These are phyloP conservation scores for Beauveria bassiana DNA, from an alignment of 2,329 filamentous ascomycete species.

Conservation along the genomic window DNA sequence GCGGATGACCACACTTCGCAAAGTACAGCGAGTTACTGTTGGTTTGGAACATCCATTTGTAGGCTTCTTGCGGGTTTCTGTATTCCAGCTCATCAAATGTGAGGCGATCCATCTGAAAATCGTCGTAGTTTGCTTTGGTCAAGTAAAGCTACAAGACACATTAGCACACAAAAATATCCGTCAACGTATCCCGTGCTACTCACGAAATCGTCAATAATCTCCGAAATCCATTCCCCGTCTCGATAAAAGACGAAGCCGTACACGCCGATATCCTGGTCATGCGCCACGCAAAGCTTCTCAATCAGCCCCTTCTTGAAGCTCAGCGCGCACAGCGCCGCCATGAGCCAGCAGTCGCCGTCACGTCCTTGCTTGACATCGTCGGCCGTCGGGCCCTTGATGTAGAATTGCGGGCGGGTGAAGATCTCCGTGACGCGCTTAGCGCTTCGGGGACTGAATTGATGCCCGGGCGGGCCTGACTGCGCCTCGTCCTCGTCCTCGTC, in stretches of 20 bases:
- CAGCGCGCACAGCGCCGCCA: constrained; percentile 71
- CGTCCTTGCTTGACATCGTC: constrained; percentile 73
- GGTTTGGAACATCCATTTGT: constrained; percentile 63
- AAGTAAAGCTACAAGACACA: constrained; percentile 34
- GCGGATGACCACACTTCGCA: constrained; percentile 63
- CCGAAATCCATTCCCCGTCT: constrained; percentile 65
- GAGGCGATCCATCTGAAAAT: constrained; percentile 41
- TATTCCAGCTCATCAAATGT: constrained; percentile 36
- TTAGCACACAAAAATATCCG: not conserved
- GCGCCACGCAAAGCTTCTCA: constrained; percentile 64
- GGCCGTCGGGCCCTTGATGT: constrained; percentile 66
- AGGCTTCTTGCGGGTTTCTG: constrained; percentile 49
- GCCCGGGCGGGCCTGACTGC: constrained; percentile 15
- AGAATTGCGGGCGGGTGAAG: constrained; percentile 70
- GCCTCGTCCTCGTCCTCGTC: too few species aligned
- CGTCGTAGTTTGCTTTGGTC: constrained; percentile 54
- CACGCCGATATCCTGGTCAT: constrained; percentile 66
- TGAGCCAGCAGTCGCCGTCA: constrained; percentile 79
- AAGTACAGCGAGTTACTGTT: constrained; percentile 71
- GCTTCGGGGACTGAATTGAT: constrained; percentile 34
- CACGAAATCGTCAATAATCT: constrained; percentile 50
- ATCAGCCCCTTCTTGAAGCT: constrained; percentile 66
- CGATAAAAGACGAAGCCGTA: constrained; percentile 82
- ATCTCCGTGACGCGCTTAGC: constrained; percentile 69
- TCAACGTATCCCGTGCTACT: constrained; percentile 10